Percentiles rank a stretch among this genome's conserved stretches.
Evolutionary conservation across 2,329 filamentous ascomycete genomes (phyloP).

Genomic region (Aureobasidium pullulans): DNA sequence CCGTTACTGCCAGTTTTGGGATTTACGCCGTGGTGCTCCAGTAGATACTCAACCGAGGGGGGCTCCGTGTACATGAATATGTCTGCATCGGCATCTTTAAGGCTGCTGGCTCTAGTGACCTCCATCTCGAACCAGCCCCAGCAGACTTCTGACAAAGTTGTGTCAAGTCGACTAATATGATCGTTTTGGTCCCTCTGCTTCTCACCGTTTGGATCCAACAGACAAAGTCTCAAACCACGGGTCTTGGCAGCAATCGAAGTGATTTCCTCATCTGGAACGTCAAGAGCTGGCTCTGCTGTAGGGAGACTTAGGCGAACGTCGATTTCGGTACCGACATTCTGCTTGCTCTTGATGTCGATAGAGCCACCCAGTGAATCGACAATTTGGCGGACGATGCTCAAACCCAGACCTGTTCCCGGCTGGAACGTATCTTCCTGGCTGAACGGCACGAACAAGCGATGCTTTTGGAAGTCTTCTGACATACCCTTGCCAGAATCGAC

Average conservation of each 20-base stretch:
- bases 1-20: background rate
- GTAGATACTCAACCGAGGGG: constrained; percentile 10
- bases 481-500: constrained; percentile 62
- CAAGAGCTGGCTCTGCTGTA: background rate
- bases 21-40: constrained; percentile 9
- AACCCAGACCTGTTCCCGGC: constrained; percentile 56
- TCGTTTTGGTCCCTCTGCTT: constrained; percentile 5
- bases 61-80: constrained; percentile 15
- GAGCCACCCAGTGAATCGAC: constrained; percentile 53
- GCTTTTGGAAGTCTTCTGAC: constrained; percentile 52
- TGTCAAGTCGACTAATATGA: constrained; percentile 11
- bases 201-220: constrained; percentile 10
- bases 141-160: constrained; percentile 9
- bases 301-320: constrained; percentile 7
- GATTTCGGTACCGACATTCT: constrained; percentile 44
- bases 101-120: background rate
- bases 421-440: constrained; percentile 55
- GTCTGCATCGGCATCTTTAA: constrained; percentile 10
- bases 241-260: background rate
- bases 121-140: constrained; percentile 16
- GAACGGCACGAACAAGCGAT: constrained; percentile 57
- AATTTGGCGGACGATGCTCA: constrained; percentile 56
- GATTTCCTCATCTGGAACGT: background rate
- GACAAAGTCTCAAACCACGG: constrained; percentile 7
- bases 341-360: constrained; percentile 47